Conservation (phyloP, 1,139 yeast genomes). For the Yamadazyma oceani region DNA sequence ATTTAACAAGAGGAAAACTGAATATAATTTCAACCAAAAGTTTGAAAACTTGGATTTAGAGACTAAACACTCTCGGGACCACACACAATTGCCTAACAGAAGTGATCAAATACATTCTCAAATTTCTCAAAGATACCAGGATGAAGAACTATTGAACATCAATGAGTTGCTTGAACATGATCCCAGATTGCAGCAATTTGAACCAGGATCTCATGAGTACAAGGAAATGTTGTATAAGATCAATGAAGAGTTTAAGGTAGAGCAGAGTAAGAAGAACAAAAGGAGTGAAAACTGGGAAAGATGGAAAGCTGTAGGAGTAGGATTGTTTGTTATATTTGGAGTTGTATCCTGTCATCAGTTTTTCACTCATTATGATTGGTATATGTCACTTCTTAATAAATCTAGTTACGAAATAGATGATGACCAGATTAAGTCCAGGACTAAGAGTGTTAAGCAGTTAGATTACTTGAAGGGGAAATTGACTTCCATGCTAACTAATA, state of each 20-base stretch:
- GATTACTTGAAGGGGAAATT: slow-evolving; percentile 15
- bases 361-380: slow-evolving; percentile 41
- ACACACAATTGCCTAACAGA: slow-evolving; percentile 3
- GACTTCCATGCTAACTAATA: slow-evolving; percentile 25
- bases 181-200: slow-evolving; percentile 32
- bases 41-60: slow-evolving; percentile 26
- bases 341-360: slow-evolving; percentile 40
- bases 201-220: slow-evolving; percentile 39
- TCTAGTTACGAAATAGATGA: slow-evolving; percentile 33
- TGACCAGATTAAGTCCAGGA: slow-evolving; percentile 20
- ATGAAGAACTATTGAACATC: slow-evolving; percentile 21
- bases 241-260: slow-evolving; percentile 27
- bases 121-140: slow-evolving; percentile 12
- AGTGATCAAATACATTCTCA: slow-evolving; percentile 12
- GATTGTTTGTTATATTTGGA: slow-evolving; percentile 31
- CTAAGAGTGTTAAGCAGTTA: slow-evolving; percentile 23
- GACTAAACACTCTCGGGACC: too few species aligned
- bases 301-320: slow-evolving; percentile 35
- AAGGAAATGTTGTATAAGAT: slow-evolving; percentile 32
- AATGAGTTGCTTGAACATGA: slow-evolving; percentile 30
- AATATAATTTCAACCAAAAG: slow-evolving; percentile 34
- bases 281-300: slow-evolving; percentile 34
- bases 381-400: slow-evolving; percentile 23
- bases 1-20: slow-evolving; percentile 38
- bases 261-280: slow-evolving; percentile 23